Conservation (phyloP, 192 early-diverging fungal genomes). For the Coemansia sp. region DNA sequence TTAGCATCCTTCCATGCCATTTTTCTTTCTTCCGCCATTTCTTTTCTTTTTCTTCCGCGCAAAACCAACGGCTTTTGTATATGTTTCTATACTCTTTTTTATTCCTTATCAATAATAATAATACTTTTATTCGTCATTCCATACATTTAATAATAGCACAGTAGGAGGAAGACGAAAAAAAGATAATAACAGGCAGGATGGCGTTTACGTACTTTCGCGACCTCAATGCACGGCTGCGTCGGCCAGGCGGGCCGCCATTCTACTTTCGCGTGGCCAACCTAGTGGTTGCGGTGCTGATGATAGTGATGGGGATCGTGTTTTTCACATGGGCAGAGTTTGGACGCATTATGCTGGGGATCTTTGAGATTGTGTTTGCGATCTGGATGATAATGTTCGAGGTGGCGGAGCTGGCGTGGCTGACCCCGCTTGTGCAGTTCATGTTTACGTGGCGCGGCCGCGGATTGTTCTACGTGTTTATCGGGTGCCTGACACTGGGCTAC, state of each 20-base stretch:
- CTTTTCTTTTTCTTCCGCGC: too few species aligned
- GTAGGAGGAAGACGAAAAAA: neutral
- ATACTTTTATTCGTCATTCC: too few species aligned
- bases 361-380: conserved; percentile 38
- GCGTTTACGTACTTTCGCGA: conserved; percentile 32
- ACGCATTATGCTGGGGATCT: conserved; percentile 51
- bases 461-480: conserved; percentile 47
- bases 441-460: conserved; percentile 52
- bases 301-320: conserved; percentile 38
- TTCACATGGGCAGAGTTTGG: conserved; percentile 46
- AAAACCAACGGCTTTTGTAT: too few species aligned
- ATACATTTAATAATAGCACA: too few species aligned
- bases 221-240: conserved; percentile 33
- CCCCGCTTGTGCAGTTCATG: conserved; percentile 48
- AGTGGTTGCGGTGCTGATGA: conserved; percentile 42
- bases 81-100: too few species aligned
- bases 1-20: too few species aligned
- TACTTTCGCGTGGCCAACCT: conserved; percentile 46
- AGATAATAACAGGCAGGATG: conserved; percentile 13
- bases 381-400: conserved; percentile 52
- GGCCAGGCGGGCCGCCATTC: conserved; percentile 49
- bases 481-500: conserved; percentile 43
- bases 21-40: too few species aligned
- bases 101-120: too few species aligned
- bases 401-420: conserved; percentile 38